Percentiles rank a stretch among this genome's conserved stretches.
phyloP scores from a whole-genome alignment of 2,329 filamentous ascomycete genomes.

The Rachicladosporium sp. region DNA sequence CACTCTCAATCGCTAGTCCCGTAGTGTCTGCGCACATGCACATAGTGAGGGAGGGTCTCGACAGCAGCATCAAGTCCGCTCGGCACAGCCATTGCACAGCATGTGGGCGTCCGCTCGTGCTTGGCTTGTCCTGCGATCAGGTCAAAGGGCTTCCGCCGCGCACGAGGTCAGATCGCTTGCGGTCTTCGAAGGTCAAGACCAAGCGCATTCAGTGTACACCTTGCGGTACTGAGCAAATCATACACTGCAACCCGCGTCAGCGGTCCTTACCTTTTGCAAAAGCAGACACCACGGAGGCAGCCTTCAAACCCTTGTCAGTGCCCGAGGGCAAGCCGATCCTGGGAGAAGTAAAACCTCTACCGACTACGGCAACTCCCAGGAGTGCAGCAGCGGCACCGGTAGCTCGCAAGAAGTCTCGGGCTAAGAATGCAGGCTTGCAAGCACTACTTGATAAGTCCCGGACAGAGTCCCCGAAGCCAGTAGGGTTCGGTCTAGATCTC shows the following conservation, averaged over 20 bases:
- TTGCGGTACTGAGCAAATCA: conserved; percentile 1
- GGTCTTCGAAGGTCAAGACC: neutral
- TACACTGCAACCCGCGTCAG: neutral
- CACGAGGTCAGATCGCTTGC: no score
- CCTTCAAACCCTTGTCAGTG: neutral
- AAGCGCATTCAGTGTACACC: conserved; percentile 4
- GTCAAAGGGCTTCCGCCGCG: no score
- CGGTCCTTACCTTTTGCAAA: neutral
- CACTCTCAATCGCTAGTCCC: no score
- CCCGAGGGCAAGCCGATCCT: neutral
- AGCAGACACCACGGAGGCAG: neutral
- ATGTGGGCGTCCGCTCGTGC: no score
- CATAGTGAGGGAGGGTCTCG: no score
- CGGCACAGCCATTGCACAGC: no score
- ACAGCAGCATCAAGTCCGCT: no score
- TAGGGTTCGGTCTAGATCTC: conserved; percentile 6
- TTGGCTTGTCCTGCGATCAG: no score
- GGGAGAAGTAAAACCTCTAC: neutral
- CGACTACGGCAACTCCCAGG: neutral
- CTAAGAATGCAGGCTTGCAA: conserved; percentile 4
- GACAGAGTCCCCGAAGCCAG: conserved; percentile 1
- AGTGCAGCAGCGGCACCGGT: neutral
- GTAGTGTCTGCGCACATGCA: no score
- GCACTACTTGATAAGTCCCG: conserved; percentile 4
- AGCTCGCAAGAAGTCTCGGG: conserved; percentile 4